A percentile compares a stretch with the other conserved stretches of the same genome.
These are phyloP conservation scores for Triticum aestivum DNA, from an alignment of 176 grass and related monocot genomes.

Conservation along the genomic window IWGSC_CS_RefSeq_v2.1 NC_057796.1:466502821-466503320, in stretches of 20 bases:
- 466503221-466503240: slow-evolving; percentile 66
- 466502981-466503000: slow-evolving; percentile 69
- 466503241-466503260: slow-evolving; percentile 94
- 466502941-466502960: neutral
- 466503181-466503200: slow-evolving; percentile 8
- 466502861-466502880: slow-evolving; percentile 27
- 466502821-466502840: slow-evolving; percentile 86
- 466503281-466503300: slow-evolving; percentile 83
- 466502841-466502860: slow-evolving; percentile 78
- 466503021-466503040: slow-evolving; percentile 85
- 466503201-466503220: slow-evolving; percentile 34
- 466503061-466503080: slow-evolving; percentile 96
- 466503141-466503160: neutral
- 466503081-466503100: slow-evolving; percentile 96
- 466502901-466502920: neutral
- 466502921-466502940: neutral
- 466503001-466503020: slow-evolving; percentile 60
- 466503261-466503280: slow-evolving; percentile 73
- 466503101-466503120: slow-evolving; percentile 37
- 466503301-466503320: slow-evolving; percentile 78
- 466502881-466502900: neutral
- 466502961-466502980: slow-evolving; percentile 85
- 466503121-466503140: slow-evolving; percentile 15
- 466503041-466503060: slow-evolving; percentile 81
- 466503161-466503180: slow-evolving; percentile 14